Conservation (phyloP, 257 asterid genomes). For the Solanum commersonii region DNA sequence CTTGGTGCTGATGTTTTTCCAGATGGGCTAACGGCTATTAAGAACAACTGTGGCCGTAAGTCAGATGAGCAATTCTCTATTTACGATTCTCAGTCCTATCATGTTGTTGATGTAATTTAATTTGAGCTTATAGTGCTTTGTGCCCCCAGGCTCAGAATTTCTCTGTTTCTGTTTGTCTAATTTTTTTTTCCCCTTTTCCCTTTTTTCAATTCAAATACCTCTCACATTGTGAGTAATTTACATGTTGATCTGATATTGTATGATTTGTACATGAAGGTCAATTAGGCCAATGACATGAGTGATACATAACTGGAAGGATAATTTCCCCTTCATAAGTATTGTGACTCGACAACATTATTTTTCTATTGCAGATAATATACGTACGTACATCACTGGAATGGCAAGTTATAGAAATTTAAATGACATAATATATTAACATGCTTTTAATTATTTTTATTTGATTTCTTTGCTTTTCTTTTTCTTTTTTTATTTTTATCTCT, state of each 20-base stretch:
- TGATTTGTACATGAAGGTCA: background rate
- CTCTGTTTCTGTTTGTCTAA: background rate
- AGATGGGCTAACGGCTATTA: conserved; percentile 37
- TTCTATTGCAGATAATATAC: no score
- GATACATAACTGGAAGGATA: background rate
- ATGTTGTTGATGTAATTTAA: background rate
- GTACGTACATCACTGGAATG: no score
- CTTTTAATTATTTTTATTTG: no score
- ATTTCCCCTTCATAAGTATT: background rate
- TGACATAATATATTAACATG: no score
- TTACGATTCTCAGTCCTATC: background rate
- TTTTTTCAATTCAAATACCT: background rate
- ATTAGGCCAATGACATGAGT: background rate
- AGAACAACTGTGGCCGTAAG: conserved; percentile 18
- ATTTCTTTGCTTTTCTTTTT: no score
- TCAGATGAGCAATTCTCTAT: background rate
- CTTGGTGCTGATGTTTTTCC: conserved; percentile 47
- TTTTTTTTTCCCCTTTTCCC: background rate
- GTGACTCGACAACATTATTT: background rate
- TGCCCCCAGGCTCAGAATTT: background rate
- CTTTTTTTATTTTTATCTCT: no score
- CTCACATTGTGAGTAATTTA: no score
- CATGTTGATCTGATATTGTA: no score
- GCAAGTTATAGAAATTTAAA: no score
- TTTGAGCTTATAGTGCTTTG: background rate